phyloP scores from a whole-genome alignment of 2,329 filamentous ascomycete species.

The Stylonectria norvegica region DNA sequence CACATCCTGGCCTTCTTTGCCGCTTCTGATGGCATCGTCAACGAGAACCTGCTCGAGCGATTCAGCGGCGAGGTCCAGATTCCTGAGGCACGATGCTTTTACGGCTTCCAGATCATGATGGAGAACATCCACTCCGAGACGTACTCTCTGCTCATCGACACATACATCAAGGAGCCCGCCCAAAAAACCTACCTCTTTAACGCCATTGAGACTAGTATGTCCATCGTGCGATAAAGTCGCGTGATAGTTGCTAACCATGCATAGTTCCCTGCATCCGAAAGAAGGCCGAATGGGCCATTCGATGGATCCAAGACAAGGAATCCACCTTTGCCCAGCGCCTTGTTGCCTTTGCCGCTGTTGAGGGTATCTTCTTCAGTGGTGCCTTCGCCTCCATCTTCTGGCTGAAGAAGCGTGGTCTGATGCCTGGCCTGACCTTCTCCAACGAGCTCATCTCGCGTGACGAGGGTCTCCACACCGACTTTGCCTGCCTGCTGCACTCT shows the following conservation, averaged over 20 bases:
- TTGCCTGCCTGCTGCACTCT: conserved; percentile 96
- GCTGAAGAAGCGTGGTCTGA: conserved; percentile 99
- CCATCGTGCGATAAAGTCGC: background rate
- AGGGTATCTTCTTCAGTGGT: conserved; percentile 99
- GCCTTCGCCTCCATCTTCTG: conserved; percentile 99
- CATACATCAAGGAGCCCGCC: conserved; percentile 96
- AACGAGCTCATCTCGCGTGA: conserved; percentile 99
- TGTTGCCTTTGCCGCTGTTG: conserved; percentile 93
- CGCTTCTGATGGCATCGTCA: conserved; percentile 97
- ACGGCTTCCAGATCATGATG: conserved; percentile 99
- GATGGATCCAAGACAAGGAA: conserved; percentile 90
- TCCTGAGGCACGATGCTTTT: conserved; percentile 98
- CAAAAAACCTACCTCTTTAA: conserved; percentile 96
- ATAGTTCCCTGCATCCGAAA: conserved; percentile 91
- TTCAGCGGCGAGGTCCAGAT: conserved; percentile 97
- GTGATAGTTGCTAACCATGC: conserved; percentile 15
- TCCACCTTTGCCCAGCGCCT: conserved; percentile 95
- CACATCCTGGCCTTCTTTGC: conserved; percentile 99
- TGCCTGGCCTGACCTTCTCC: conserved; percentile 97
- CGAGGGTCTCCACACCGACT: conserved; percentile 98
- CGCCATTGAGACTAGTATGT: conserved; percentile 92
- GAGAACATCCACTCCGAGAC: conserved; percentile 99
- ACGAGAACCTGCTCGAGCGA: conserved; percentile 97
- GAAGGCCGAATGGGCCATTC: conserved; percentile 97
- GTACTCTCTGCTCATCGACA: conserved; percentile 98